Evolutionary conservation across 78 protist species (phyloP).

Genomic region (Dictyostelium purpureum): DNA sequence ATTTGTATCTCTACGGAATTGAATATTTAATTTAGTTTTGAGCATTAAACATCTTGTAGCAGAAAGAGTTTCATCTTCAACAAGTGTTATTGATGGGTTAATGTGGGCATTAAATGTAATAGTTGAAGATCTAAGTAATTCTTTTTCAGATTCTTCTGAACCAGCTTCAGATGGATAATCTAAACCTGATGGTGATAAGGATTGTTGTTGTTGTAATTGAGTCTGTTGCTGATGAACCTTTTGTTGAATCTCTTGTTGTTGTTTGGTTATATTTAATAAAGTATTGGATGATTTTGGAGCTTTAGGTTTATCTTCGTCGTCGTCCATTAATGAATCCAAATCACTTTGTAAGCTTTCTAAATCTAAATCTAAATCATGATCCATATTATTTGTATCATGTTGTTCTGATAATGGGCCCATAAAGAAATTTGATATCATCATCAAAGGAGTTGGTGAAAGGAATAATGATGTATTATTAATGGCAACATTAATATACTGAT

Average conservation of each 20-base stretch:
- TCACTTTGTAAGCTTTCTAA: background rate
- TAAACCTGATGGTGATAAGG: background rate
- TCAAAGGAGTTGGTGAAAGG: constrained; percentile 66
- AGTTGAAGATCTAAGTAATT: constrained; percentile 8
- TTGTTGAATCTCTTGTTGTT: background rate
- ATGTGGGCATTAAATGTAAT: constrained; percentile 11
- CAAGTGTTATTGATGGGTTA: constrained; percentile 32
- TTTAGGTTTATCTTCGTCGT: background rate
- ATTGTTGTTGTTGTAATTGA: background rate
- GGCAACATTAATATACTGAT: constrained; percentile 41
- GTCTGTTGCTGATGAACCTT: background rate
- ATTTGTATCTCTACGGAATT: constrained; percentile 53
- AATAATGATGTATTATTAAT: constrained; percentile 32
- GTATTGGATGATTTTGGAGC: background rate
- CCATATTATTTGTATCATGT: constrained; percentile 27
- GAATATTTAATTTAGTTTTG: background rate
- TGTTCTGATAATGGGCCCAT: constrained; percentile 27
- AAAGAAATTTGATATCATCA: constrained; percentile 57
- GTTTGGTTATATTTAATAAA: too few relatives aligned
- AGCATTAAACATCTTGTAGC: constrained; percentile 43
- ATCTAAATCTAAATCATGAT: constrained; percentile 8
- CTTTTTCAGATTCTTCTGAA: background rate
- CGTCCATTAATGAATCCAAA: constrained; percentile 5
- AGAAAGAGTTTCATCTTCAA: constrained; percentile 50
- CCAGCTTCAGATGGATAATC: background rate